These are phyloP conservation scores for Ampelocalamus luodianensis DNA, from an alignment of 176 grass and related monocot genomes.

Conservation along the genomic window DNA sequence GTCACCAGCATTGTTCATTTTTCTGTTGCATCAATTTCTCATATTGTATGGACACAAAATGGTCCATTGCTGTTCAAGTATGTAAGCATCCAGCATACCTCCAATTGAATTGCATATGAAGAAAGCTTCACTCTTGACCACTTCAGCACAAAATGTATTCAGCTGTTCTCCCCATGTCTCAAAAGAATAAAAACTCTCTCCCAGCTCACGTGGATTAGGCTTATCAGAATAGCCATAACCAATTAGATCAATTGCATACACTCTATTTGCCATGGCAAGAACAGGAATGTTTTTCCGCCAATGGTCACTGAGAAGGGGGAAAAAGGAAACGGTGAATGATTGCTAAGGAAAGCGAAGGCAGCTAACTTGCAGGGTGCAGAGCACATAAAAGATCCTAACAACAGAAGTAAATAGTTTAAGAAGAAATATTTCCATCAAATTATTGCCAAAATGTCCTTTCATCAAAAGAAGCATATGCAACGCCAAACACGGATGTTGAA, in stretches of 20 bases:
- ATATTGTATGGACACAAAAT: conserved; percentile 6
- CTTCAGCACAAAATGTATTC: conserved; percentile 79
- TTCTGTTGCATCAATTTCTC: background rate
- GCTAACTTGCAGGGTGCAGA: too few relatives aligned
- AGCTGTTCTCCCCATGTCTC: conserved; percentile 97
- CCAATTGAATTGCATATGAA: conserved; percentile 99
- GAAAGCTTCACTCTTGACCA: conserved; percentile 77
- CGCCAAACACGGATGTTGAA: background rate
- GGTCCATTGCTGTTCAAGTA: conserved; percentile 3
- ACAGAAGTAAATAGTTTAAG: background rate
- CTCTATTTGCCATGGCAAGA: conserved; percentile 68
- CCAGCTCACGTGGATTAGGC: conserved; percentile 69
- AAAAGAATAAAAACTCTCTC: conserved; percentile 81
- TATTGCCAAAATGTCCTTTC: background rate
- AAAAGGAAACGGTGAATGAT: background rate
- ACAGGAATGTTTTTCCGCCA: conserved; percentile 84
- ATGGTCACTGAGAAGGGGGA: conserved; percentile 66
- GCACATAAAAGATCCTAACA: background rate
- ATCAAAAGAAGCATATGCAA: background rate
- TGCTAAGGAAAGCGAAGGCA: too few relatives aligned
- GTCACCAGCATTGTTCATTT: background rate
- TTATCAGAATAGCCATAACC: conserved; percentile 98
- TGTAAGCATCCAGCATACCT: conserved; percentile 53
- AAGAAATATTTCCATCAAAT: background rate
- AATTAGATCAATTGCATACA: conserved; percentile 90